phyloP scores from a whole-genome alignment of 2,329 filamentous ascomycete genomes.

The Coleophoma cylindrospora region DNA sequence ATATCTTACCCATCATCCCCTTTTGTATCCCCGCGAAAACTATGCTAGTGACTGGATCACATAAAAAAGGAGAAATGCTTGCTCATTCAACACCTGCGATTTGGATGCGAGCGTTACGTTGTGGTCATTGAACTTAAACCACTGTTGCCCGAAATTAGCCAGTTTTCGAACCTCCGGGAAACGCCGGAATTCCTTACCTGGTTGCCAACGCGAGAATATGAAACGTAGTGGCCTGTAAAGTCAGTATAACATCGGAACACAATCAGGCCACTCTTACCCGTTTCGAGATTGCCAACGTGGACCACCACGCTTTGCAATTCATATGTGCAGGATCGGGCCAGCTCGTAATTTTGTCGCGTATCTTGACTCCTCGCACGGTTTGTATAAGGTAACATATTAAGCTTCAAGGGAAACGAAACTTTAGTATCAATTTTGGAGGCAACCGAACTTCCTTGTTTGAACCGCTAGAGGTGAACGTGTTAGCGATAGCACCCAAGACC shows the following conservation, averaged over 20 bases:
- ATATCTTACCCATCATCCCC: no score
- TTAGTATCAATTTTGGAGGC: conserved; percentile 85
- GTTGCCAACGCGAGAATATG: conserved; percentile 79
- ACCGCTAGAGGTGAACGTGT: conserved; percentile 39
- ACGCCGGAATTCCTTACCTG: conserved; percentile 39
- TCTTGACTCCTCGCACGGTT: conserved; percentile 54
- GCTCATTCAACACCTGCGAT: conserved; percentile 77
- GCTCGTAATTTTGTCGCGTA: conserved; percentile 44
- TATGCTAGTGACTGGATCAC: conserved; percentile 57
- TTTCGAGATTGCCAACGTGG: conserved; percentile 88
- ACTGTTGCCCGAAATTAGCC: conserved; percentile 42
- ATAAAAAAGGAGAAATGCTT: conserved; percentile 91
- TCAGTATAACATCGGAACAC: conserved; percentile 8
- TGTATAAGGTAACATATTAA: conserved; percentile 90
- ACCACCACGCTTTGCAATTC: conserved; percentile 87
- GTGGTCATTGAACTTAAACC: conserved; percentile 96
- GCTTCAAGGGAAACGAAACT: conserved; percentile 77
- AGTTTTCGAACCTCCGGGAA: background rate
- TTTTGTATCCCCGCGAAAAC: conserved; percentile 2
- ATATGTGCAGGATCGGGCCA: conserved; percentile 68
- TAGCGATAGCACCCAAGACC: background rate
- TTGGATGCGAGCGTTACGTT: conserved; percentile 81
- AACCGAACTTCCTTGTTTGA: conserved; percentile 70
- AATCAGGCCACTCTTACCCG: conserved; percentile 38
- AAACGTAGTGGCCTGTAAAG: conserved; percentile 69